phyloP scores from a whole-genome alignment of 441 rosid species.

The Bocquillonia castaneifolia region DNA sequence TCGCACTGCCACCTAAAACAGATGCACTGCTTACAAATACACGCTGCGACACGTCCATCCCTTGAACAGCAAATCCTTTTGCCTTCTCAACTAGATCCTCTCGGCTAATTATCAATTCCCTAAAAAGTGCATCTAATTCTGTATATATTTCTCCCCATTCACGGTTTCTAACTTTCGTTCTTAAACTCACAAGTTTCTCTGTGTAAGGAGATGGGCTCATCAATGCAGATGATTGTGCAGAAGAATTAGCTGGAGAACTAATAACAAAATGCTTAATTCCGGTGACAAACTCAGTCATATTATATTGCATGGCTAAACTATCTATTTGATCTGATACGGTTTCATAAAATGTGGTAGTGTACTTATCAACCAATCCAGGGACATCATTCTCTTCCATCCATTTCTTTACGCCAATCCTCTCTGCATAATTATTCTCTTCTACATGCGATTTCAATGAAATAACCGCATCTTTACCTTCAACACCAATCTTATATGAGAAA shows the following conservation, averaged over 20 bases:
- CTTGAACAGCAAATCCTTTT: constrained; percentile 71
- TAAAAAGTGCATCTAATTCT: constrained; percentile 64
- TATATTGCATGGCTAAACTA: constrained; percentile 82
- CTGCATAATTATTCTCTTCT: constrained; percentile 82
- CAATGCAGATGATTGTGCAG: constrained; percentile 46
- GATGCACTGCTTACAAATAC: constrained; percentile 69
- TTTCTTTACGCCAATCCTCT: constrained; percentile 69
- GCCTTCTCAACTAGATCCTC: constrained; percentile 84
- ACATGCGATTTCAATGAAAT: constrained; percentile 76
- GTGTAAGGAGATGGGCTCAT: constrained; percentile 65
- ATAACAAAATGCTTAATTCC: constrained; percentile 84
- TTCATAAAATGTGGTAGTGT: constrained; percentile 61
- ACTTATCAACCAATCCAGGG: constrained; percentile 77
- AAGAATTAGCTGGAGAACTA: constrained; percentile 41
- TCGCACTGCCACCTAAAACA: constrained; percentile 67
- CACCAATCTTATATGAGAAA: constrained; percentile 89
- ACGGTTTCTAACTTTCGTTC: constrained; percentile 41
- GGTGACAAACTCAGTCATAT: constrained; percentile 77
- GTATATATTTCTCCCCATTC: constrained; percentile 83
- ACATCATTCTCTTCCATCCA: constrained; percentile 98
- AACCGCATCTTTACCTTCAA: constrained; percentile 89
- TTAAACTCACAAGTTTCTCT: constrained; percentile 64
- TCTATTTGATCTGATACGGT: constrained; percentile 83
- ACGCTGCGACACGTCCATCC: constrained; percentile 68
- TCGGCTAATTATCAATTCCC: constrained; percentile 68